Percentiles rank a stretch among this genome's conserved stretches.
Conservation (phyloP, 2,329 filamentous ascomycete genomes). For the Cladosporium sp. region DNA sequence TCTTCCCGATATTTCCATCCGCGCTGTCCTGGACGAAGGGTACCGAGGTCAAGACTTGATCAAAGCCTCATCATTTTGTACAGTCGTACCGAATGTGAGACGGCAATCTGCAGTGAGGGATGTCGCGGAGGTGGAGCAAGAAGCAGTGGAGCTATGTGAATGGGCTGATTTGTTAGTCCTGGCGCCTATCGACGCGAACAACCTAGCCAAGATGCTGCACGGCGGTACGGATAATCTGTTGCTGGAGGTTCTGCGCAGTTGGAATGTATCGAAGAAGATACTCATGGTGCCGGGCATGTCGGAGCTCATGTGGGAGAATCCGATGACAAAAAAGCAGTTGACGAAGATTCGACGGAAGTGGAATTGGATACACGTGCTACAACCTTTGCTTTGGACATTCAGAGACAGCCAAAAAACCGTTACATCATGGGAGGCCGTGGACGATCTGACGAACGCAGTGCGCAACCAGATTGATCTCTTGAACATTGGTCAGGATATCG, state of each 20-base stretch:
- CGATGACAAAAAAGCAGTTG: constrained; percentile 81
- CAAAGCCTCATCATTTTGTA: constrained; percentile 27
- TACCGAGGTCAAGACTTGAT: constrained; percentile 31
- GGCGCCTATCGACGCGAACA: constrained; percentile 78
- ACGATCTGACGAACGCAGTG: constrained; percentile 67
- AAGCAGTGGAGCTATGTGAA: constrained; percentile 64
- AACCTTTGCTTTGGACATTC: constrained; percentile 79
- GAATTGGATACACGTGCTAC: constrained; percentile 79
- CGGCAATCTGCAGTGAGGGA: constrained; percentile 19
- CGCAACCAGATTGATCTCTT: constrained; percentile 73
- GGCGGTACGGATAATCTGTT: constrained; percentile 77
- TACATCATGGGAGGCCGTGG: constrained; percentile 54
- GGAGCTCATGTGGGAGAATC: constrained; percentile 81
- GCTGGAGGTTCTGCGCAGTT: constrained; percentile 74
- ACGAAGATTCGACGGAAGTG: constrained; percentile 77
- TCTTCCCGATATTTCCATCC: constrained; percentile 31
- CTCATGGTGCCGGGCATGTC: constrained; percentile 87
- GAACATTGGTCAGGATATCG: constrained; percentile 67
- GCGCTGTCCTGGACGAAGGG: constrained; percentile 31
- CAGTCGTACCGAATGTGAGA: constrained; percentile 28
- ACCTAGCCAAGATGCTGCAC: constrained; percentile 79
- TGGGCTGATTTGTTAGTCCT: constrained; percentile 87
- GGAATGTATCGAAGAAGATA: constrained; percentile 82
- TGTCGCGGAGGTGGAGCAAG: constrained; percentile 31
- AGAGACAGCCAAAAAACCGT: constrained; percentile 51